Conservation (phyloP, 768 basidiomycete genomes). For the Podaxis pistillaris region DNA sequence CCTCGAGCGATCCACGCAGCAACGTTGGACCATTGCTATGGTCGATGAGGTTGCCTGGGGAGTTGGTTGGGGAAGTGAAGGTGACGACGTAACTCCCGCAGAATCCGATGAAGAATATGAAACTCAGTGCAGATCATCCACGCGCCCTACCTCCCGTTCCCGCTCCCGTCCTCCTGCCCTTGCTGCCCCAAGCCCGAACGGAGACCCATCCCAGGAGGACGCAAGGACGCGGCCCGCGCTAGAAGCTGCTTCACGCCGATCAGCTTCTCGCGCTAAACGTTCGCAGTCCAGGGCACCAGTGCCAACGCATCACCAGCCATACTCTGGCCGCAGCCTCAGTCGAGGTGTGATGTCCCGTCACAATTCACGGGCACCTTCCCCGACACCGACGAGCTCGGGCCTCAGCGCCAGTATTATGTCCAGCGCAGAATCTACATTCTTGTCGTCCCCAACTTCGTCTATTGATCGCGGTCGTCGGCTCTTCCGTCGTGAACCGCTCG, state of each 20-base stretch:
- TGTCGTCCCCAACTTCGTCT: slow-evolving; percentile 24
- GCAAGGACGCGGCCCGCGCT: slow-evolving; percentile 25
- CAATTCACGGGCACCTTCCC: slow-evolving; percentile 27
- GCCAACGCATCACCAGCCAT: slow-evolving; percentile 32
- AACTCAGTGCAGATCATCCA: slow-evolving; percentile 16
- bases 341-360: slow-evolving; percentile 40
- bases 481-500: slow-evolving; percentile 20
- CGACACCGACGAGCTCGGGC: slow-evolving; percentile 14
- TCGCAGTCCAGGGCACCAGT: slow-evolving; percentile 52
- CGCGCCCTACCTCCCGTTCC: slow-evolving; percentile 28
- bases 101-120: slow-evolving; percentile 26
- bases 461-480: slow-evolving; percentile 34
- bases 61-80: slow-evolving; percentile 65
- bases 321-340: slow-evolving; percentile 35
- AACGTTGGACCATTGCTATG: slow-evolving; percentile 78
- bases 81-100: slow-evolving; percentile 38
- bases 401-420: slow-evolving; percentile 8
- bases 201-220: slow-evolving; percentile 25
- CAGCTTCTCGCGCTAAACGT: slow-evolving; percentile 40
- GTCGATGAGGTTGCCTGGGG: slow-evolving; percentile 83
- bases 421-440: slow-evolving; percentile 24
- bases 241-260: slow-evolving; percentile 38
- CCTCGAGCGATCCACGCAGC: slow-evolving; percentile 57
- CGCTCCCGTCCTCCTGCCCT: slow-evolving; percentile 24
- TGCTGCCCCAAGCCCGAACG: slow-evolving; percentile 16